Conservation (phyloP, 345 rosid species). For the Gossypium longicalyx region DNA sequence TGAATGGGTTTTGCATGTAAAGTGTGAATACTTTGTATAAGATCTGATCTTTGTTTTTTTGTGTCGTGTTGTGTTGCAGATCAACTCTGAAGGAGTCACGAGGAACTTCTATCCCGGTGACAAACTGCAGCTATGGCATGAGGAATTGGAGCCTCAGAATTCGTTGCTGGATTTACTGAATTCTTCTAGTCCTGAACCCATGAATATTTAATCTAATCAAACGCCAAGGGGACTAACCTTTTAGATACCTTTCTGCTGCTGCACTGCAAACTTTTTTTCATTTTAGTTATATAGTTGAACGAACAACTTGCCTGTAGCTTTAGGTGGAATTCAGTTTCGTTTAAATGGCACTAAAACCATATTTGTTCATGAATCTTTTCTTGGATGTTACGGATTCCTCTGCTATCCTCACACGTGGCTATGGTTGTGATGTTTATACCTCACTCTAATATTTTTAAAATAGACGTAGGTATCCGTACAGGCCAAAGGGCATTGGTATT, state of each 20-base stretch:
- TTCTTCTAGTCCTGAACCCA: slow-evolving; percentile 65
- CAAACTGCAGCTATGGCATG: slow-evolving; percentile 80
- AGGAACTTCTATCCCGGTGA: slow-evolving; percentile 89
- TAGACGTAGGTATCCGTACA: not conserved
- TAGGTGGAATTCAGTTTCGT: not conserved
- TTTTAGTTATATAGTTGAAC: not conserved
- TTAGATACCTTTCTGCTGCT: not conserved
- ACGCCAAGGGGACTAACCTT: not conserved
- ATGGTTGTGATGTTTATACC: not conserved
- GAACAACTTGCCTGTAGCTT: not conserved
- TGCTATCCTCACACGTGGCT: not conserved
- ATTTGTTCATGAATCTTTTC: not conserved
- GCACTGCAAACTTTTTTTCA: not conserved
- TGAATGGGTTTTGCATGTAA: not conserved
- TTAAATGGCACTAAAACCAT: not conserved
- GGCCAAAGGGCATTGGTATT: not conserved
- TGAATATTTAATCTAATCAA: slow-evolving; percentile 41
- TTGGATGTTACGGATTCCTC: not conserved
- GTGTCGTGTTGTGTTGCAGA: slow-evolving; percentile 33
- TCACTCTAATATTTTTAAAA: not conserved
- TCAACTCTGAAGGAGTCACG: slow-evolving; percentile 79
- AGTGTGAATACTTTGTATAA: not conserved
- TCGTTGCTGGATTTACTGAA: slow-evolving; percentile 66
- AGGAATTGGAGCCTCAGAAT: slow-evolving; percentile 76
- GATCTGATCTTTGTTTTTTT: not conserved